Conservation (phyloP, 768 basidiomycete species). For the Calvatia gigantea region DNA sequence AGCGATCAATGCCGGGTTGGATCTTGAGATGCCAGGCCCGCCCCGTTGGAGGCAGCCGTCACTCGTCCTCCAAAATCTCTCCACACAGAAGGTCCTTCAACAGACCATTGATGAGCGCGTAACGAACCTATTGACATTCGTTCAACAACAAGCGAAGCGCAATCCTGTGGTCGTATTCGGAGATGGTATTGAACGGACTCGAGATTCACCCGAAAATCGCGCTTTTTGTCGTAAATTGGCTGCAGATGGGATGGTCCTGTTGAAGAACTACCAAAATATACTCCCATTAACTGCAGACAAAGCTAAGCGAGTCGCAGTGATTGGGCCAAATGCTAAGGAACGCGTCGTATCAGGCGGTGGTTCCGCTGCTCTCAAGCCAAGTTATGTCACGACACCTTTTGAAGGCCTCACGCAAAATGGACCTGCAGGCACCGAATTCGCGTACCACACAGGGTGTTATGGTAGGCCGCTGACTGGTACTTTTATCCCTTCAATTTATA, state of each 20-base stretch:
- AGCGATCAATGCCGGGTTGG: conserved; percentile 68
- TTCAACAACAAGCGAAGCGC: conserved; percentile 51
- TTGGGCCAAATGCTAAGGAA: conserved; percentile 67
- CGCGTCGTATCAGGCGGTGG: conserved; percentile 73
- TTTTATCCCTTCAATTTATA: not conserved
- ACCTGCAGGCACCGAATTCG: conserved; percentile 45
- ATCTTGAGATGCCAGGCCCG: conserved; percentile 77
- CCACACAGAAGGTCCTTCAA: conserved; percentile 43
- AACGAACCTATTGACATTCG: conserved; percentile 46
- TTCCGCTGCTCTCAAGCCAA: conserved; percentile 68
- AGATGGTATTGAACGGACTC: conserved; percentile 54
- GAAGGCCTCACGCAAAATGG: conserved; percentile 53
- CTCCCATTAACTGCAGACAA: conserved; percentile 44
- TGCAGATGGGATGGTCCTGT: conserved; percentile 59
- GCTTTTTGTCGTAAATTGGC: conserved; percentile 54
- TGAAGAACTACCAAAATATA: conserved; percentile 57
- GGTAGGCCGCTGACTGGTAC: conserved; percentile 32
- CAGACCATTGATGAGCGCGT: conserved; percentile 49
- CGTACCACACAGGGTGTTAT: conserved; percentile 63
- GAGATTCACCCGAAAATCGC: conserved; percentile 49
- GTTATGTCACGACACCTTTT: conserved; percentile 62
- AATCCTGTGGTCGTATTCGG: conserved; percentile 63
- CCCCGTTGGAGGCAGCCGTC: conserved; percentile 60
- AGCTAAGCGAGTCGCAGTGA: conserved; percentile 53
- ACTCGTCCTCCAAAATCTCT: conserved; percentile 34